phyloP scores from a whole-genome alignment of 2,329 filamentous ascomycete species.

The Chaetomiaceae sp. region DNA sequence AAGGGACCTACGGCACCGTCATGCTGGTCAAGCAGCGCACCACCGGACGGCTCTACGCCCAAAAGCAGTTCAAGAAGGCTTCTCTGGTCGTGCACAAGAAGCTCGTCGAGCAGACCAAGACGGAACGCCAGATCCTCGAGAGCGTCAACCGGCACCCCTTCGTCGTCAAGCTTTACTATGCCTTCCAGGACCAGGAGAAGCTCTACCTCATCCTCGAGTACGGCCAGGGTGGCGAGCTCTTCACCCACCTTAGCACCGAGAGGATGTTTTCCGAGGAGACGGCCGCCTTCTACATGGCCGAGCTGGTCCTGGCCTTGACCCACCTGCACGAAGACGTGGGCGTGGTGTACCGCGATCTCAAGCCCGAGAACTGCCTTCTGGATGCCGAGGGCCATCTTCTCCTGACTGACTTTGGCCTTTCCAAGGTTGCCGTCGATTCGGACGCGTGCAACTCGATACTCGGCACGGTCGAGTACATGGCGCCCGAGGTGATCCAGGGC shows the following conservation, averaged over 20 bases:
- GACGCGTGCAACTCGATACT: slow-evolving; percentile 78
- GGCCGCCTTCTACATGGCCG: slow-evolving; percentile 96
- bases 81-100: slow-evolving; percentile 93
- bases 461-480: slow-evolving; percentile 98
- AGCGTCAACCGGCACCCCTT: slow-evolving; percentile 96
- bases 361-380: slow-evolving; percentile 94
- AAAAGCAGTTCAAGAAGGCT: slow-evolving; percentile 98
- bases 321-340: slow-evolving; percentile 89
- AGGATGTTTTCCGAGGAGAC: slow-evolving; percentile 91
- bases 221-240: slow-evolving; percentile 92
- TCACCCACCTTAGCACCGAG: slow-evolving; percentile 88
- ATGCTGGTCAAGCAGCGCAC: slow-evolving; percentile 83
- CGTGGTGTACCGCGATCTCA: slow-evolving; percentile 93
- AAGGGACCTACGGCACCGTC: slow-evolving; percentile 94
- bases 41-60: slow-evolving; percentile 87
- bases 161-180: slow-evolving; percentile 96
- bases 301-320: slow-evolving; percentile 90
- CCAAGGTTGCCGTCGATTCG: slow-evolving; percentile 82
- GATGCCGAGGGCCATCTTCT: slow-evolving; percentile 89
- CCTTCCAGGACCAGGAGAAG: slow-evolving; percentile 97
- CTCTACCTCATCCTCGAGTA: slow-evolving; percentile 97
- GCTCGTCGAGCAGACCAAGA: slow-evolving; percentile 94
- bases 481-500: slow-evolving; percentile 85
- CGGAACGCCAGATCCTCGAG: slow-evolving; percentile 89
- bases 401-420: slow-evolving; percentile 93